Evolutionary conservation across 345 rosid genomes (phyloP).

Genomic region (Boechera divaricarpa): DNA sequence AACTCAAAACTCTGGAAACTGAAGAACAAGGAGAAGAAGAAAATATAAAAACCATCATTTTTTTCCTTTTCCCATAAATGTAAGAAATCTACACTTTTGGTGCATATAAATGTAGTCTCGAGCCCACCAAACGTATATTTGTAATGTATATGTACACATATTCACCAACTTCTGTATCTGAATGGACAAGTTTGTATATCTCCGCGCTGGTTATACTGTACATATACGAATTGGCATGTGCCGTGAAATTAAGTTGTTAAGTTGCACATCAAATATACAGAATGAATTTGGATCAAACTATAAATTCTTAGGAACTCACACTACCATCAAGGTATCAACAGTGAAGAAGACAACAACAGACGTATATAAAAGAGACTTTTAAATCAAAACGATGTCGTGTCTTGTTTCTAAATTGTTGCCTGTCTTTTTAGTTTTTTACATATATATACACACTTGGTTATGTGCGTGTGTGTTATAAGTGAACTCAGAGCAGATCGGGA

Average conservation of each 20-base stretch:
- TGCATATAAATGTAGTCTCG: conserved; percentile 24
- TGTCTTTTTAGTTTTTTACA: background rate
- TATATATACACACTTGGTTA: background rate
- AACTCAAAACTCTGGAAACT: background rate
- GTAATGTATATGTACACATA: conserved; percentile 5
- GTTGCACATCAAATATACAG: too few relatives aligned
- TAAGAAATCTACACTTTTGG: conserved; percentile 28
- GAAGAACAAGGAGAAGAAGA: background rate
- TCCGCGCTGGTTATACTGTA: background rate
- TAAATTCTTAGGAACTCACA: background rate
- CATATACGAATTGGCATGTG: background rate
- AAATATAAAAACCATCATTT: background rate
- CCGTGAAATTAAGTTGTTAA: background rate
- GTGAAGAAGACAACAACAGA: background rate
- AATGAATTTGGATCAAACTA: background rate
- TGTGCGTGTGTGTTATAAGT: background rate
- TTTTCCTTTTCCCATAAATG: background rate
- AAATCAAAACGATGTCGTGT: conserved; percentile 3
- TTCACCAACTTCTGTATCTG: conserved; percentile 1
- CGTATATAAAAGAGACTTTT: background rate
- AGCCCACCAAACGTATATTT: conserved; percentile 16
- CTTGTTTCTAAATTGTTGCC: background rate
- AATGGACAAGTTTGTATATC: background rate
- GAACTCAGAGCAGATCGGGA: conserved; percentile 22
- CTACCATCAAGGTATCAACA: too few relatives aligned